phyloP scores from a whole-genome alignment of 108 stramenopile species.

The Asterionellopsis glacialis region DNA sequence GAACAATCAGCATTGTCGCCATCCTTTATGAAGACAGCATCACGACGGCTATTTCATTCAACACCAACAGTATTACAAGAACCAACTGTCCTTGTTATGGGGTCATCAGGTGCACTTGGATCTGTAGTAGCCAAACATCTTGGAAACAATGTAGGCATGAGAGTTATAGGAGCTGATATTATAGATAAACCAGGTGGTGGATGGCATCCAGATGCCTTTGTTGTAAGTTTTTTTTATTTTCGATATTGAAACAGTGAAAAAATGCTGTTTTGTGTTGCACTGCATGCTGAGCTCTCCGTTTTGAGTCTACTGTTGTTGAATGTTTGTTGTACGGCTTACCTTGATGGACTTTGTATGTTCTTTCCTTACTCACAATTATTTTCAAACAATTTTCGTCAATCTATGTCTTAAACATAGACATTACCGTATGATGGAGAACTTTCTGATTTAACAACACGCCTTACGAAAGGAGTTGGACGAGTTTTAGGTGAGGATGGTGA shows the following conservation, averaged over 20 bases:
- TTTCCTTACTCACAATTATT: neutral
- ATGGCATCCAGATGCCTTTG: neutral
- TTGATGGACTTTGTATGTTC: neutral
- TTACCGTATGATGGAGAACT: neutral
- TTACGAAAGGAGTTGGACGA: neutral
- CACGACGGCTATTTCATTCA: neutral
- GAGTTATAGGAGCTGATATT: slow-evolving; percentile 64
- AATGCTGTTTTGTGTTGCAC: too few species aligned
- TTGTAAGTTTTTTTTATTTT: too few species aligned
- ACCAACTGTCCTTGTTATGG: slow-evolving; percentile 56
- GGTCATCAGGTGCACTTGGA: slow-evolving; percentile 67
- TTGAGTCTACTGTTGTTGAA: too few species aligned
- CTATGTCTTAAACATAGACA: too few species aligned
- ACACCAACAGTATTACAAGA: neutral
- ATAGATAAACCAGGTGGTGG: slow-evolving; percentile 12
- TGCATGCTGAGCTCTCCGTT: too few species aligned
- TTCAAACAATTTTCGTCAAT: neutral
- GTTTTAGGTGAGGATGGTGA: slow-evolving; percentile 4
- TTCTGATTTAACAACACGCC: slow-evolving; percentile 4
- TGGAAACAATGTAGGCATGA: slow-evolving; percentile 19
- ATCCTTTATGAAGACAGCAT: neutral
- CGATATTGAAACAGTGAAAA: too few species aligned
- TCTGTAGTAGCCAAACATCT: slow-evolving; percentile 35
- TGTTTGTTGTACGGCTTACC: too few species aligned
- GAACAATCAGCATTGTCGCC: neutral